Evolutionary conservation across 169 alveolate species (phyloP).

Genomic region (Amoebophrya sp.): DNA sequence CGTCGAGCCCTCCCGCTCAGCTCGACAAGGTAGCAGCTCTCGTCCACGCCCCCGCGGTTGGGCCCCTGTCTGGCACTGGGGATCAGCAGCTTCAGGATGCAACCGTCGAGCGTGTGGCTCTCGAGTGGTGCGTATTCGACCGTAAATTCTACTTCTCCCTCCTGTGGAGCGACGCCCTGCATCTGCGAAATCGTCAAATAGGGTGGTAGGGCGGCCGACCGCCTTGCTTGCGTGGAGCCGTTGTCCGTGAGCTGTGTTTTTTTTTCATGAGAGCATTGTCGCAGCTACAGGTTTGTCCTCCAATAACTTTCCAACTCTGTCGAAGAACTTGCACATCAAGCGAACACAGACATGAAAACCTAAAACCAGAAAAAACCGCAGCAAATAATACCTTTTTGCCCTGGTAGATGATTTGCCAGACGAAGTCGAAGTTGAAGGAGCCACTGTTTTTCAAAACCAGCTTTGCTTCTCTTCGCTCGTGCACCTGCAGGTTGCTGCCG

Average conservation of each 20-base stretch:
- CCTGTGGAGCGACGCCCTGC: constrained; percentile 73
- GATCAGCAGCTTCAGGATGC: constrained; percentile 54
- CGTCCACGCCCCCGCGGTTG: constrained; percentile 53
- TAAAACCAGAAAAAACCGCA: too few relatives aligned
- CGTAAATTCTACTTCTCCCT: constrained; percentile 62
- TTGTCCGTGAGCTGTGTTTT: too few relatives aligned
- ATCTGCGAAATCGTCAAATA: constrained; percentile 70
- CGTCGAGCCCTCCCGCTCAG: constrained; percentile 70
- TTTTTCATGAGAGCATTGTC: too few relatives aligned
- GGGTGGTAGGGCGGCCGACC: constrained; percentile 40
- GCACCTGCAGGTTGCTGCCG: not conserved
- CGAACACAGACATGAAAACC: too few relatives aligned
- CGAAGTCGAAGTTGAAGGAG: constrained; percentile 77
- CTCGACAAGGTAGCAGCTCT: constrained; percentile 70
- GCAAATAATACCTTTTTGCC: not conserved
- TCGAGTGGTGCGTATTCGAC: constrained; percentile 69
- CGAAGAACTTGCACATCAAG: too few relatives aligned
- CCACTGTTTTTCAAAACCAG: constrained; percentile 70
- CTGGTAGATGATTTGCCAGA: constrained; percentile 59
- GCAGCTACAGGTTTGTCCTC: too few relatives aligned
- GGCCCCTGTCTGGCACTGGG: constrained; percentile 30
- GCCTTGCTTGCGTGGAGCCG: not conserved
- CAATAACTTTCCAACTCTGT: too few relatives aligned
- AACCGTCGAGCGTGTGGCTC: constrained; percentile 60
- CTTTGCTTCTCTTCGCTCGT: constrained; percentile 23